Base-by-base conservation (phyloP, 352 stramenopile species). In the Globisporangium megalacanthum region DNA sequence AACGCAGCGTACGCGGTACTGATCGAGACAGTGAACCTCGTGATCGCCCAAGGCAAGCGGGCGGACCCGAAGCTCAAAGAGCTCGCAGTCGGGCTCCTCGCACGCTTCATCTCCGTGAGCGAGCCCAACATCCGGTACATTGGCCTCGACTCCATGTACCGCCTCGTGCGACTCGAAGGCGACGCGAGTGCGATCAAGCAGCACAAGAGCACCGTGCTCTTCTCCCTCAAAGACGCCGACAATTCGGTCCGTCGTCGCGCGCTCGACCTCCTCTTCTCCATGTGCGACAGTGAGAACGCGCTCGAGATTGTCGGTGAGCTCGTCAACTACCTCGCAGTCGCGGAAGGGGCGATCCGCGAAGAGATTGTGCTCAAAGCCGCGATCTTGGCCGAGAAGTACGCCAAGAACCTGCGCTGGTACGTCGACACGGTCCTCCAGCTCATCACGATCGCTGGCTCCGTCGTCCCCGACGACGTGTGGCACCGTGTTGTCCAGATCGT, bases 401-500 rank as follows among this genome's bases (percentile, higher is more conserved):
- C 96, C 8, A 95, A 86, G 22, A 93, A 99, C 70, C 76, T 98
- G 52, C 81, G 88, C 56, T 92, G 80, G 95, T 99, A 99, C 65
- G 92, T 99, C 29, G 97, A 99, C 80, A 98, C 95, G 14, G 96
- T 99, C 64, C 77, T 99, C 4, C 95, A 98, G 66, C 82, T 99
- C 19, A 97, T 99, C 64, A 96, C 90, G 20, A 95, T 98, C 50
- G 96, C 95, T 22, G 83, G 79, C n/a, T 85, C 84, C 53, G 78
- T 97, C 66, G 92, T 98, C 8, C 94, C 90, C 50, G 92, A 98
- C 72, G 86, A 97, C 51, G 97, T 99, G 39, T 99, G 97, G 97
- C 94, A 98, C 70, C 91, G 96, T 49, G 94, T 98, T n/a, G 96
- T 99, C 36, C 95, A 99, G 73, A 98, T 99, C 70, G 92, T 99